Evolutionary conservation across 2,329 filamentous ascomycete species (phyloP).

Genomic region (Hirsutella rhossiliensis): DNA sequence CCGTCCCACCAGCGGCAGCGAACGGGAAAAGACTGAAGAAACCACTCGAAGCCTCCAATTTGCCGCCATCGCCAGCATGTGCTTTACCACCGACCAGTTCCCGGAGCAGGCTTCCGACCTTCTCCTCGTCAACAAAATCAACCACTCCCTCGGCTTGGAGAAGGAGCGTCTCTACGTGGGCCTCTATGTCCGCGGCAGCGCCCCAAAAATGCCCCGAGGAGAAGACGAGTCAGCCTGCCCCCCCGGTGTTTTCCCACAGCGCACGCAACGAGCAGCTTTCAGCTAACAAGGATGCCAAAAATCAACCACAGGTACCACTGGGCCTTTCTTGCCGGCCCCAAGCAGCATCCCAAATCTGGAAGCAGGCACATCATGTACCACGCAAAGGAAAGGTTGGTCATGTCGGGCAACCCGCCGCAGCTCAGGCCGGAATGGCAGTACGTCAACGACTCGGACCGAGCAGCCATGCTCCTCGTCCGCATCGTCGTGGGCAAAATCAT

Average conservation of each 20-base stretch:
- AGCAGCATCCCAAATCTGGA: conserved; percentile 8
- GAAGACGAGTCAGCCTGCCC: conserved; percentile 5
- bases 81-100: background rate
- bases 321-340: conserved; percentile 24
- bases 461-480: conserved; percentile 11
- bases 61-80: background rate
- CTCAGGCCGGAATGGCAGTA: conserved; percentile 14
- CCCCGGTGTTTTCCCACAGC: background rate
- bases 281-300: background rate
- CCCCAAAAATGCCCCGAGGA: conserved; percentile 5
- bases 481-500: conserved; percentile 18
- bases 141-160: background rate
- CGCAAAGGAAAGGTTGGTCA: conserved; percentile 15
- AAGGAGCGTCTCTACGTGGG: conserved; percentile 11
- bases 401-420: conserved; percentile 2
- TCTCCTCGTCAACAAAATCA: conserved; percentile 1
- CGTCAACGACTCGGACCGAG: conserved; percentile 5
- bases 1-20: background rate
- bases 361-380: conserved; percentile 17
- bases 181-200: conserved; percentile 4
- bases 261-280: background rate
- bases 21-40: background rate
- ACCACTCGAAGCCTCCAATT: background rate
- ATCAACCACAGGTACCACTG: conserved; percentile 20
- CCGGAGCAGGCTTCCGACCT: conserved; percentile 3